These are phyloP conservation scores for Penicillium maclennaniae DNA, from an alignment of 495 filamentous ascomycete genomes.

Conservation along the genomic window DNA sequence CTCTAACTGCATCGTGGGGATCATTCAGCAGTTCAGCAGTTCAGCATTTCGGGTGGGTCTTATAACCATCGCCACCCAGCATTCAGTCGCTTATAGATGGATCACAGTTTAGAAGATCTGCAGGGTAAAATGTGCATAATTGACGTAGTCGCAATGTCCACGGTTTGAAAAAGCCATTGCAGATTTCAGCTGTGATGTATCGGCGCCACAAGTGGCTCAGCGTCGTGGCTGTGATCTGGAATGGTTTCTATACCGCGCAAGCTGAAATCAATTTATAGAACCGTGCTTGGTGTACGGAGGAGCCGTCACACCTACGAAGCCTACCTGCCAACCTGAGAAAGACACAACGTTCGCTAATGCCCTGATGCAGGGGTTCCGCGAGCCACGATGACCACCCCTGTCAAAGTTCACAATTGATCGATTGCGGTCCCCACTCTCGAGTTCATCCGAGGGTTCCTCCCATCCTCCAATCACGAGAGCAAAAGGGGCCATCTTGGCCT, in stretches of 20 bases:
- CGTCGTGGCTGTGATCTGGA: constrained; percentile 9
- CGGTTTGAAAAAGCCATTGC: not conserved
- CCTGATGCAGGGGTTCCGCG: constrained; percentile 12
- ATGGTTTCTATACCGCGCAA: not conserved
- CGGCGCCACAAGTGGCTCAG: constrained; percentile 26
- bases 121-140: not conserved
- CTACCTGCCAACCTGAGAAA: no score
- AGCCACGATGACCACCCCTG: constrained; percentile 2
- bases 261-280: not conserved
- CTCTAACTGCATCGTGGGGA: not conserved
- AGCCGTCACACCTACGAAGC: not conserved
- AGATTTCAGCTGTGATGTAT: constrained; percentile 14
- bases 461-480: constrained; percentile 15
- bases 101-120: not conserved
- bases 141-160: not conserved
- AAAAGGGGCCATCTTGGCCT: constrained; percentile 2
- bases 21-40: not conserved
- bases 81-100: not conserved
- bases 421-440: constrained; percentile 2
- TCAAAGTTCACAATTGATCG: not conserved
- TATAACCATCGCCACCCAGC: not conserved
- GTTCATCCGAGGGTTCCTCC: not conserved
- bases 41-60: not conserved
- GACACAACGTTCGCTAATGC: no score
- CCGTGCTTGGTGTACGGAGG: not conserved